Conservation (phyloP, 1,284 basidiomycete species). For the Pascua guehoae region DNA sequence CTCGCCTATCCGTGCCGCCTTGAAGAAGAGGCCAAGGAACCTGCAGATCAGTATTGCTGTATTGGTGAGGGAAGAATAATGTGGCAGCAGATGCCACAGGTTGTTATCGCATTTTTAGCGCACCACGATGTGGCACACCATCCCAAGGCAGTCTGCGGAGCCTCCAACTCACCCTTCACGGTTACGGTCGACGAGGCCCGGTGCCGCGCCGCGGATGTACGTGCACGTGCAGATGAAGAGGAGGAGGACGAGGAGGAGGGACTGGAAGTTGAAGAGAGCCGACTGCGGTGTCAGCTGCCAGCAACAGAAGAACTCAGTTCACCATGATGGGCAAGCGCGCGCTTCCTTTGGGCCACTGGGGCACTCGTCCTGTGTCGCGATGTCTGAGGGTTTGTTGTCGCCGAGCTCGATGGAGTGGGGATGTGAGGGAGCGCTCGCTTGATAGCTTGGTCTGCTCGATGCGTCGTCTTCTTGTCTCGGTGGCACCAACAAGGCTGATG, state of each 20-base stretch:
- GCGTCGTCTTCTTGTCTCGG: too few species aligned
- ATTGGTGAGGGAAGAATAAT: not conserved
- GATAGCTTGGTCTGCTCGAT: not conserved
- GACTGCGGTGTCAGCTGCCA: conserved; percentile 58
- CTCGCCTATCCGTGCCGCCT: conserved; percentile 86
- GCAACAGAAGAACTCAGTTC: not conserved
- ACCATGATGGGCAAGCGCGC: conserved; percentile 1
- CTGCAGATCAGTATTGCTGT: conserved; percentile 49
- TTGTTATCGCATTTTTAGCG: too few species aligned
- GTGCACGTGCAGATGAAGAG: conserved; percentile 96
- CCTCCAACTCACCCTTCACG: conserved; percentile 73
- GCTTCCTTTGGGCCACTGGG: too few species aligned
- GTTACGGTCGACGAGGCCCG: conserved; percentile 86
- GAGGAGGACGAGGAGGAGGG: conserved; percentile 85
- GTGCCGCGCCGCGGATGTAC: conserved; percentile 84
- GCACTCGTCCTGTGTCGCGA: too few species aligned
- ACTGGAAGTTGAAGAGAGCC: conserved; percentile 97
- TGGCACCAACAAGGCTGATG: not conserved
- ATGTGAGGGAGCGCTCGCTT: not conserved
- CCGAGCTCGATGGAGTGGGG: too few species aligned
- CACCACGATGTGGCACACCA: too few species aligned
- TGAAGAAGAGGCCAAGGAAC: conserved; percentile 87
- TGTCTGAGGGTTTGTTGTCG: too few species aligned
- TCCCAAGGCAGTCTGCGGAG: too few species aligned
- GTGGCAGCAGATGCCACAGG: too few species aligned